A percentile compares a stretch with the other conserved stretches of the same genome.
phyloP scores from a whole-genome alignment of 495 filamentous ascomycete species.

The Pseudotulostoma volvatum region DNA sequence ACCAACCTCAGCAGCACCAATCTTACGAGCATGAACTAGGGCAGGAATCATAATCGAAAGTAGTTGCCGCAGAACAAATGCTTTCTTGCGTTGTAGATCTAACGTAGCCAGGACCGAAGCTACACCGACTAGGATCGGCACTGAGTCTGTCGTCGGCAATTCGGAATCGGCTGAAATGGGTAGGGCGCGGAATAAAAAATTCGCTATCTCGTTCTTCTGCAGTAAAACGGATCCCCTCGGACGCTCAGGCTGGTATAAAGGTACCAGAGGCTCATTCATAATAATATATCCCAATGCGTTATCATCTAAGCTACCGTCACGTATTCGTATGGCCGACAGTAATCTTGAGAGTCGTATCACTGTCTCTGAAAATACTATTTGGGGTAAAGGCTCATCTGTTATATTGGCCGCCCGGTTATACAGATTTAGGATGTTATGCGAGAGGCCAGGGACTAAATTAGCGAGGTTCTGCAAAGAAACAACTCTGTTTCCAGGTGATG shows the following conservation, averaged over 20 bases:
- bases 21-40: slow-evolving; percentile 79
- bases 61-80: slow-evolving; percentile 68
- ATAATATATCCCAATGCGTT: slow-evolving; percentile 53
- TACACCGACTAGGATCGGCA: slow-evolving; percentile 68
- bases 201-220: slow-evolving; percentile 48
- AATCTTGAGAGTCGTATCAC: slow-evolving; percentile 65
- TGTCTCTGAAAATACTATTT: slow-evolving; percentile 64
- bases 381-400: slow-evolving; percentile 65
- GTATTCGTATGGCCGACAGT: slow-evolving; percentile 50
- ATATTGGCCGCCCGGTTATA: slow-evolving; percentile 63
- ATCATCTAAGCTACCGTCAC: slow-evolving; percentile 50
- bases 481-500: slow-evolving; percentile 29
- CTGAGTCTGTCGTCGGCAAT: slow-evolving; percentile 49
- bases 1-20: slow-evolving; percentile 84
- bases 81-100: slow-evolving; percentile 71
- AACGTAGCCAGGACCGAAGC: slow-evolving; percentile 62
- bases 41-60: slow-evolving; percentile 67
- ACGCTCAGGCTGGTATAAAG: slow-evolving; percentile 23
- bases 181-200: slow-evolving; percentile 54
- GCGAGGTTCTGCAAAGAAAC: slow-evolving; percentile 47
- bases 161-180: slow-evolving; percentile 44
- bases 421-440: slow-evolving; percentile 68
- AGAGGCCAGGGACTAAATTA: slow-evolving; percentile 49
- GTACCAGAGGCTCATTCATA: slow-evolving; percentile 30
- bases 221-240: slow-evolving; percentile 25